Base-by-base conservation (phyloP, 441 rosid species). In the Brassica balearica region DNA sequence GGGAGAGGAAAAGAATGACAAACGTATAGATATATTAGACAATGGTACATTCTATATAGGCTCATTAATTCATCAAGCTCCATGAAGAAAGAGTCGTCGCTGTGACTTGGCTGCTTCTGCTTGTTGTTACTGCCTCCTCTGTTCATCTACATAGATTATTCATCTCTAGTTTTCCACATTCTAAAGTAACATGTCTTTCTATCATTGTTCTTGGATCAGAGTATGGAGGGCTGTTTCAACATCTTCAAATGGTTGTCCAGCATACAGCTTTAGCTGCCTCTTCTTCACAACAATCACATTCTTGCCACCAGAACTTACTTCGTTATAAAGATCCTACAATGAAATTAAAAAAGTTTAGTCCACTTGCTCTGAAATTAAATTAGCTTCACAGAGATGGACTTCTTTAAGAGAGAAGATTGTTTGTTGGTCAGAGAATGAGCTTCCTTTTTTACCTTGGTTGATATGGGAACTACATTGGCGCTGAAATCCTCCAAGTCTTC, bases 201-300 rank as follows among this genome's bases (percentile, higher is more conserved):
- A 65, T 73, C 65, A 46, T 75, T 82, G 79, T 78, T 78, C 81
- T 77, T 85, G 74, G 68, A 91, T 70, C 83, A 92, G 82, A 74
- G 87, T 84, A 32, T 27, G 82, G 79, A 95, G 67, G 41, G 91
- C 90, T 79, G 77, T 86, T 84, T 95, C 97, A 41, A 88, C 98
- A 41, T 89, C 95, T 0, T 79, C 84, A 63, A 91, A 81, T 53
- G 97, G 92, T 60, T 95, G 95, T 22, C 97, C 98, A 11, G 87
- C 96, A 64, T 90, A 91, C 66, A 93, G 88, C 56, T 83, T 87
- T 29, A 93, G 93, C 82, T 89, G 92, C 69, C 88, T 89, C 80
- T 90, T 95, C 88, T 81, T 89, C 38, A 88, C 88, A 22, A 93
- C 93, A 74, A 89, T 61, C 65, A 90, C 79, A 72, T 88, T 87